Evolutionary conservation across 2,329 filamentous ascomycete species (phyloP).

Genomic region (Dactylellina sp.): DNA sequence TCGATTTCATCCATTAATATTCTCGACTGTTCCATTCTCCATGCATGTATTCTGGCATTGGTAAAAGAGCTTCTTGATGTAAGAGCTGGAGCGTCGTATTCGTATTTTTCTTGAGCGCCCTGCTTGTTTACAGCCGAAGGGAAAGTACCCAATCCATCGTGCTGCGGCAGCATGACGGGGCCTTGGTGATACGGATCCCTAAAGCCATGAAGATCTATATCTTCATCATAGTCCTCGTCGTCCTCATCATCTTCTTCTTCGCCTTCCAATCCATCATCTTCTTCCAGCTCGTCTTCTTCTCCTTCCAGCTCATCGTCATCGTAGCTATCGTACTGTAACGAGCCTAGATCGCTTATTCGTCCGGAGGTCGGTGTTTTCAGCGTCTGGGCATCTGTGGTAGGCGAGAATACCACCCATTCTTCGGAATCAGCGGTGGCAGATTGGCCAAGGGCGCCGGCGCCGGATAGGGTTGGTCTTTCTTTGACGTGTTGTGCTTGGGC

Average conservation of each 20-base stretch:
- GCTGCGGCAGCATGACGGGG: conserved; percentile 80
- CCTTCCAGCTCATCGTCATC: conserved; percentile 65
- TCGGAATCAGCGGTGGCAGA: conserved; percentile 63
- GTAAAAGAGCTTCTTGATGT: conserved; percentile 61
- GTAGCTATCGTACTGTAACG: conserved; percentile 70
- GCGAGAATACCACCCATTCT: conserved; percentile 97
- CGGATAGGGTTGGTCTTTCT: conserved; percentile 34
- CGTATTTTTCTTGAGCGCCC: conserved; percentile 67
- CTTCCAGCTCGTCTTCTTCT: conserved; percentile 63
- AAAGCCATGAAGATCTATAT: conserved; percentile 63
- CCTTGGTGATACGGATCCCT: conserved; percentile 67
- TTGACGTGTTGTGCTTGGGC: conserved; percentile 46
- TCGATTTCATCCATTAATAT: conserved; percentile 89
- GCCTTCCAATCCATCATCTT: conserved; percentile 68
- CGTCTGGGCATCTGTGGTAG: conserved; percentile 72
- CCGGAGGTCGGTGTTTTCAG: conserved; percentile 75
- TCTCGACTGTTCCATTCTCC: conserved; percentile 90
- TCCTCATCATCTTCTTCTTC: conserved; percentile 88
- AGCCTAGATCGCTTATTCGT: conserved; percentile 78
- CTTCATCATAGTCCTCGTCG: conserved; percentile 80
- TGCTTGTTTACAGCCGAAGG: conserved; percentile 68
- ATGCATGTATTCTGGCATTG: conserved; percentile 86
- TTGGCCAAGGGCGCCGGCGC: conserved; percentile 36
- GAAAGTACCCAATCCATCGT: conserved; percentile 93
- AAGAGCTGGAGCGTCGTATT: conserved; percentile 72